Percentiles rank a stretch among this genome's conserved stretches.
Evolutionary conservation across 805 yeast genomes (phyloP).

Genomic region (Schwanniomyces pseudopolymorphus): DNA sequence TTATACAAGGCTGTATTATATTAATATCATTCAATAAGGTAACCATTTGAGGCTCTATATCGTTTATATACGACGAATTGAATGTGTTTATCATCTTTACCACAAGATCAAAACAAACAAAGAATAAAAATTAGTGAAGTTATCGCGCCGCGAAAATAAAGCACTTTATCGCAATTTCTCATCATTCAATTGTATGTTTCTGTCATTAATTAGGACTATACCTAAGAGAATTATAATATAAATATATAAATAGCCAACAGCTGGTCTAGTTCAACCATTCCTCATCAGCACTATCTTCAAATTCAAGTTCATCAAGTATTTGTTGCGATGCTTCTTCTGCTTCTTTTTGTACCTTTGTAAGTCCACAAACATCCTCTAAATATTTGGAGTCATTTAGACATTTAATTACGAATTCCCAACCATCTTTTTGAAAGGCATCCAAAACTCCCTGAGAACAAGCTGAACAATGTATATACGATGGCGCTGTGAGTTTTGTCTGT

Average conservation of each 20-base stretch:
- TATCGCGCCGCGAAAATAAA: neutral
- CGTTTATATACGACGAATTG: slow-evolving; percentile 10
- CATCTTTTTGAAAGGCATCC: slow-evolving; percentile 46
- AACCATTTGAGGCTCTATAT: slow-evolving; percentile 16
- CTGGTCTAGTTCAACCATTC: slow-evolving; percentile 15
- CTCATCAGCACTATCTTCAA: slow-evolving; percentile 30
- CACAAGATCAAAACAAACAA: slow-evolving; percentile 4
- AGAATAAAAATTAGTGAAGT: neutral
- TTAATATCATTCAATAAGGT: slow-evolving; percentile 14
- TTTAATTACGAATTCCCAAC: slow-evolving; percentile 78
- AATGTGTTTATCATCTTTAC: slow-evolving; percentile 6
- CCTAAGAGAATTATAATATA: too few relatives aligned
- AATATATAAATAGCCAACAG: neutral
- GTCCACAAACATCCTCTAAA: slow-evolving; percentile 78
- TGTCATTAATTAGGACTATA: too few relatives aligned
- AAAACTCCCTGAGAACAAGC: slow-evolving; percentile 75
- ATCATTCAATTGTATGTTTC: too few relatives aligned
- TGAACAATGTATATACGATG: slow-evolving; percentile 76
- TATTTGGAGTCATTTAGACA: slow-evolving; percentile 68
- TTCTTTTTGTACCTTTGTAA: slow-evolving; percentile 65
- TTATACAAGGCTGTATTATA: slow-evolving; percentile 13
- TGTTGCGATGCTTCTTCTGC: slow-evolving; percentile 55
- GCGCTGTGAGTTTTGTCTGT: slow-evolving; percentile 64
- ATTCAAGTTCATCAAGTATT: slow-evolving; percentile 24
- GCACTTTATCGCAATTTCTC: neutral